phyloP scores from a whole-genome alignment of 768 basidiomycete genomes.

The Saitozyma sp. region DNA sequence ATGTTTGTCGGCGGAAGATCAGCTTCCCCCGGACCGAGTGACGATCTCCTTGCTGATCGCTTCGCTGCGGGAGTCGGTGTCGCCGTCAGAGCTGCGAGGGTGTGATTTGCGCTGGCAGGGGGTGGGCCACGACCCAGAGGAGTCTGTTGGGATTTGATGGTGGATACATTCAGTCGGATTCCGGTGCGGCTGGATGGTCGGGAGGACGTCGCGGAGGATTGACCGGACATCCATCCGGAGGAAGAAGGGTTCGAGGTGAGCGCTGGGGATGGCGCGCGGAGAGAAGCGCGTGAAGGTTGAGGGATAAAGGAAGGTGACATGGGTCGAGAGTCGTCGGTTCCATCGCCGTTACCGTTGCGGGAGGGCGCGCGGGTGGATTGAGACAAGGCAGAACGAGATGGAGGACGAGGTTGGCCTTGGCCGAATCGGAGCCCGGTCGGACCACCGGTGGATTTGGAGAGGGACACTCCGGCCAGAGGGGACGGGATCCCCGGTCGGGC shows the following conservation, averaged over 20 bases:
- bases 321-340: constrained; percentile 14
- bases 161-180: background rate
- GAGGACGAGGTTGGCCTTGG: constrained; percentile 5
- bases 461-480: constrained; percentile 2
- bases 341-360: constrained; percentile 2
- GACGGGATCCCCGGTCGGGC: constrained; percentile 43
- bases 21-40: constrained; percentile 20
- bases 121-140: constrained; percentile 33
- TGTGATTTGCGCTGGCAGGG: constrained; percentile 3
- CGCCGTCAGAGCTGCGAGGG: constrained; percentile 2
- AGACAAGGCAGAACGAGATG: constrained; percentile 10
- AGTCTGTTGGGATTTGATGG: background rate
- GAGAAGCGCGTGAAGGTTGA: constrained; percentile 13
- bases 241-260: constrained; percentile 8
- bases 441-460: constrained; percentile 8
- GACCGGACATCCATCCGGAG: background rate
- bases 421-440: background rate
- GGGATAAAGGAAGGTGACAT: constrained; percentile 29
- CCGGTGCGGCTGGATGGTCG: constrained; percentile 2
- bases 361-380: constrained; percentile 12
- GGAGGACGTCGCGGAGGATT: background rate
- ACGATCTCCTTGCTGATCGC: constrained; percentile 22
- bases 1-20: constrained; percentile 7
- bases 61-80: constrained; percentile 7
- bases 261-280: constrained; percentile 21